Percentiles rank a stretch among this genome's conserved stretches.
Conservation (phyloP, 345 rosid species). For the Raphanus raphanistrum region DNA sequence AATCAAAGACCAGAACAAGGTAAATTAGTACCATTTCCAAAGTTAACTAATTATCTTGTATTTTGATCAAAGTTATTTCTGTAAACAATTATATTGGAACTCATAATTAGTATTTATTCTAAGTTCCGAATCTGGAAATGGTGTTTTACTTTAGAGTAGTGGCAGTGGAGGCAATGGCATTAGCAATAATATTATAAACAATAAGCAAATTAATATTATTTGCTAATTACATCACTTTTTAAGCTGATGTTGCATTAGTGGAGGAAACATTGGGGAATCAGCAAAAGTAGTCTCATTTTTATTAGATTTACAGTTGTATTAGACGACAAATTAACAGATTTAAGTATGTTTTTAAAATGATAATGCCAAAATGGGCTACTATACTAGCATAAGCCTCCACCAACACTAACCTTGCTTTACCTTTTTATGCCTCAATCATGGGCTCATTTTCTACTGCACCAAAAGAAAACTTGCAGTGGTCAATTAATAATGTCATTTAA, state of each 20-base stretch:
- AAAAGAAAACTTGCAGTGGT: conserved; percentile 21
- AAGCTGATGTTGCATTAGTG: conserved; percentile 35
- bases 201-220: conserved; percentile 12
- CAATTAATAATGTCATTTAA: conserved; percentile 3
- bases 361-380: conserved; percentile 31
- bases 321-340: conserved; percentile 22
- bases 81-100: background rate
- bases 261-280: conserved; percentile 34
- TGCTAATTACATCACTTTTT: background rate
- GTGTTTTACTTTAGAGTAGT: conserved; percentile 20
- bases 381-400: conserved; percentile 32
- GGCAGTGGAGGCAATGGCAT: conserved; percentile 25
- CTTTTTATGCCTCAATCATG: conserved; percentile 33
- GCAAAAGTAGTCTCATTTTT: conserved; percentile 20
- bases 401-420: conserved; percentile 34
- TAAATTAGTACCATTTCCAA: background rate
- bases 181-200: conserved; percentile 15
- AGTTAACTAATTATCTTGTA: background rate
- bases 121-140: conserved; percentile 19
- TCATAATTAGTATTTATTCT: background rate
- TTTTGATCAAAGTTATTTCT: background rate
- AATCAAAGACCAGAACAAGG: background rate
- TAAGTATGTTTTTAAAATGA: conserved; percentile 16
- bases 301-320: conserved; percentile 24
- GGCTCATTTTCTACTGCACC: conserved; percentile 16